Conservation (phyloP, 441 rosid species). For the Theobroma grandiflorum region DNA sequence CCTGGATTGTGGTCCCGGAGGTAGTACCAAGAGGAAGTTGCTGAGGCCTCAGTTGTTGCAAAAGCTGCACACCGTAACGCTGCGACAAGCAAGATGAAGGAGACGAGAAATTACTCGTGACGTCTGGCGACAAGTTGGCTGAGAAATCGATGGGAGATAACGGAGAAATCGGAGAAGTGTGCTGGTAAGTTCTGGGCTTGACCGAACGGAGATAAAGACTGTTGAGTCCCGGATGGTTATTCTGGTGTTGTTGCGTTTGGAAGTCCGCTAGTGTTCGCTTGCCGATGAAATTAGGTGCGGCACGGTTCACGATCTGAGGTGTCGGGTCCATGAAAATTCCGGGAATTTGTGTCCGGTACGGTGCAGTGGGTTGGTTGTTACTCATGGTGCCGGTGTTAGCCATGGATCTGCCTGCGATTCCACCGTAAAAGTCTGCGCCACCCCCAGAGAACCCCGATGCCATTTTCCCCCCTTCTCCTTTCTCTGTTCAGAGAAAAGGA, state of each 20-base stretch:
- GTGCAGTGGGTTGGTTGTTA: conserved; percentile 39
- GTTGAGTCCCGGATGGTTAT: conserved; percentile 45
- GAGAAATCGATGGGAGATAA: conserved; percentile 52
- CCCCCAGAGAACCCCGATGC: conserved; percentile 83
- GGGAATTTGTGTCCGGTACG: conserved; percentile 55
- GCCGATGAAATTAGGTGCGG: conserved; percentile 46
- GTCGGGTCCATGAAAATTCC: conserved; percentile 66
- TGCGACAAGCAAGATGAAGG: conserved; percentile 40
- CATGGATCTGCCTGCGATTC: conserved; percentile 60
- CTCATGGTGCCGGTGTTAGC: conserved; percentile 37
- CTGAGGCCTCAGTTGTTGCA: conserved; percentile 58
- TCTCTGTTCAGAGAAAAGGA: conserved; percentile 21
- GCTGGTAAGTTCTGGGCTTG: conserved; percentile 62
- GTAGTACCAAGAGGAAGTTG: conserved; percentile 30
- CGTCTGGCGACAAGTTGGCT: conserved; percentile 15
- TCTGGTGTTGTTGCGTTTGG: conserved; percentile 52
- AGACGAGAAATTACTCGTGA: conserved; percentile 31
- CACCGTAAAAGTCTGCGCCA: conserved; percentile 61
- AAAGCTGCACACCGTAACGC: conserved; percentile 59
- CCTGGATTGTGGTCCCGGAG: conserved; percentile 38
- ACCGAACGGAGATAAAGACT: conserved; percentile 68
- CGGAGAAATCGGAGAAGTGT: conserved; percentile 54
- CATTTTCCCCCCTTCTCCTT: conserved; percentile 44
- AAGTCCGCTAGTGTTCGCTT: conserved; percentile 78
- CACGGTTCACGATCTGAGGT: conserved; percentile 63